Base-by-base conservation (phyloP, 2,329 filamentous ascomycete genomes). In the Talaromyces amestolkiae region DNA sequence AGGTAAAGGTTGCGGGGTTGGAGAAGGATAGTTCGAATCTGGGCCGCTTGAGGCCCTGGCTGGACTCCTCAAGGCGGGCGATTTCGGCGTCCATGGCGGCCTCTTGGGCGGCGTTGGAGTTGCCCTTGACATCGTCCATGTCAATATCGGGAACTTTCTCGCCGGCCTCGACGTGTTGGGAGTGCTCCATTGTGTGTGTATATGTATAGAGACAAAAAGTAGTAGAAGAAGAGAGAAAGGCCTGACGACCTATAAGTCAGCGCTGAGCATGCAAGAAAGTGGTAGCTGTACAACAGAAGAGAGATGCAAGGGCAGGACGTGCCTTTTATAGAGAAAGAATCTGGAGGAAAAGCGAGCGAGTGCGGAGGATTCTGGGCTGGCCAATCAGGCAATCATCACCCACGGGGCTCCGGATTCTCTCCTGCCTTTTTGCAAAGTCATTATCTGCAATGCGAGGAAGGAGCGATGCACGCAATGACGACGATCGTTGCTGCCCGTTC, bases 1-100 rank as follows among this genome's bases (percentile, higher is more conserved):
- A 89, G 31, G 89, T 91, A 74, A 91, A 92, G 71, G 87, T 77
- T 62, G 81, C 85, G 0, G 88, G 87, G 73, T 90, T 83, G 60
- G 81, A 81, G 77, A 90, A 87, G 41, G 84, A 77, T 51, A 89
- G 68, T 47, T 88, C 70, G 13, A 73, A 63, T n/a, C 68, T 66
- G 17, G 69, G 61, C 63, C 67, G 70, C 49, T 68, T 70, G 35
- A 70, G 17, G 2, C 60, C 62, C 11, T 69, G 67, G n/a, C 74
- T 51, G 37, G 74, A 70, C 19, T 66, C 65, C 68, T 77, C 76
- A 3, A 77, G 70, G 31, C 71, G 70, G 41, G 68, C 58, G 15
- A 77, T 62, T 60, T 76, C 74, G 1, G 69, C 69, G 37, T 77
- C 71, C 74, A 77, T 76, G 15, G 69, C 73, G 9, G 73, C 73